Conservation (phyloP, 306 rosid species). For the Neltuma alba region DNA sequence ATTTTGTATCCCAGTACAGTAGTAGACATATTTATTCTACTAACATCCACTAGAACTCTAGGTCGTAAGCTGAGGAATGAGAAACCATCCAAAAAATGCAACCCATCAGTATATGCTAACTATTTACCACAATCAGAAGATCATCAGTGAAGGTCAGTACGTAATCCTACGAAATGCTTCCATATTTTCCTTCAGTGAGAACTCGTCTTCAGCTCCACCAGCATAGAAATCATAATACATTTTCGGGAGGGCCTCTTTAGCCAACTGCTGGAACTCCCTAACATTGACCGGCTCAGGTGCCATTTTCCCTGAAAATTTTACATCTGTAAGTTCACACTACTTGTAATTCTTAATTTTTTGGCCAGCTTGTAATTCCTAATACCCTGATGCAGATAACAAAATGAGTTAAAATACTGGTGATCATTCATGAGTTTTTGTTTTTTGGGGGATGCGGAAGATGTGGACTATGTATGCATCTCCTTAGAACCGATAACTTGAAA, state of each 20-base stretch:
- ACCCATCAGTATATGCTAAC: background rate
- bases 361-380: background rate
- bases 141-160: slow-evolving; percentile 36
- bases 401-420: background rate
- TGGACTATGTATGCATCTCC: background rate
- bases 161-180: slow-evolving; percentile 63
- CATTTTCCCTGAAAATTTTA: slow-evolving; percentile 52
- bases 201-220: slow-evolving; percentile 74
- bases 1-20: slow-evolving; percentile 55
- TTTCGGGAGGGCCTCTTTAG: slow-evolving; percentile 59
- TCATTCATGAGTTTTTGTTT: background rate
- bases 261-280: slow-evolving; percentile 63
- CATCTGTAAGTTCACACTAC: background rate
- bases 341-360: background rate
- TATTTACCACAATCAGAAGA: background rate
- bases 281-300: slow-evolving; percentile 58
- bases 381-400: background rate
- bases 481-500: background rate
- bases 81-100: slow-evolving; percentile 2
- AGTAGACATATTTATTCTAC: slow-evolving; percentile 62
- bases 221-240: slow-evolving; percentile 61
- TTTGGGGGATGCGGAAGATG: too few species aligned
- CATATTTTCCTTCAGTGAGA: slow-evolving; percentile 53
- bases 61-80: slow-evolving; percentile 61
- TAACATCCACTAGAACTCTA: slow-evolving; percentile 70